phyloP scores from a whole-genome alignment of 345 rosid species.

The Cochlearia excelsa region DNA sequence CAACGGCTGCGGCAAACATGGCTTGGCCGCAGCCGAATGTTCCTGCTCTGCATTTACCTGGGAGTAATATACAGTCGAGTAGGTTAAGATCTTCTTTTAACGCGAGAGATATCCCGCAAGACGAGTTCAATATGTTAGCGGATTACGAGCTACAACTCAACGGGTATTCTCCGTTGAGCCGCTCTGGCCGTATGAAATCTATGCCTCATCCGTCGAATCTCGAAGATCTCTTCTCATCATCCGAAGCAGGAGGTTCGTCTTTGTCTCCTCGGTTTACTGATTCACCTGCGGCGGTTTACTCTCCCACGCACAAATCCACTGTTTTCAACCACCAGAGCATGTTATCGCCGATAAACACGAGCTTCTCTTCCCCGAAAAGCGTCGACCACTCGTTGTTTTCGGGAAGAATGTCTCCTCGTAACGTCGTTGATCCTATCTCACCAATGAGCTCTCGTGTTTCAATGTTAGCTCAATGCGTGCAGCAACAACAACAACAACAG shows the following conservation, averaged over 20 bases:
- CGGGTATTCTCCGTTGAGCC: slow-evolving; percentile 55
- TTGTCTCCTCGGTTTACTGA: slow-evolving; percentile 61
- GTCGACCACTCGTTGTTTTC: slow-evolving; percentile 61
- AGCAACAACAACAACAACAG: slow-evolving; percentile 45
- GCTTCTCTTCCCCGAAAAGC: slow-evolving; percentile 54
- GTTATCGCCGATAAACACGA: slow-evolving; percentile 75
- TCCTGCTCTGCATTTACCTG: slow-evolving; percentile 75
- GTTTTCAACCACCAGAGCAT: slow-evolving; percentile 61
- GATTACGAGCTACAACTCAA: slow-evolving; percentile 76
- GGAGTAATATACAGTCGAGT: slow-evolving; percentile 74
- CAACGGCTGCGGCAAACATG: slow-evolving; percentile 63
- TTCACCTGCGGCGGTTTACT: slow-evolving; percentile 42
- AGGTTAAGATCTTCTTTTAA: slow-evolving; percentile 78
- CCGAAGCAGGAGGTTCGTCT: slow-evolving; percentile 40
- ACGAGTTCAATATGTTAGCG: slow-evolving; percentile 55
- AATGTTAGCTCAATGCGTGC: slow-evolving; percentile 65
- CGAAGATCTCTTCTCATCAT: slow-evolving; percentile 54
- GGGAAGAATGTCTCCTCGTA: slow-evolving; percentile 88
- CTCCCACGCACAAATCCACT: slow-evolving; percentile 62
- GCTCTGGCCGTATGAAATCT: slow-evolving; percentile 69
- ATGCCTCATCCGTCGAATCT: slow-evolving; percentile 68
- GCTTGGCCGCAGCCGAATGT: slow-evolving; percentile 92
- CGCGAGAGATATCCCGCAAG: slow-evolving; percentile 73
- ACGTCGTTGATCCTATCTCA: slow-evolving; percentile 66
- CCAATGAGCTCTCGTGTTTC: slow-evolving; percentile 66